Evolutionary conservation across 495 filamentous ascomycete species (phyloP).

Genomic region (Hypoxylon subgilvum): DNA sequence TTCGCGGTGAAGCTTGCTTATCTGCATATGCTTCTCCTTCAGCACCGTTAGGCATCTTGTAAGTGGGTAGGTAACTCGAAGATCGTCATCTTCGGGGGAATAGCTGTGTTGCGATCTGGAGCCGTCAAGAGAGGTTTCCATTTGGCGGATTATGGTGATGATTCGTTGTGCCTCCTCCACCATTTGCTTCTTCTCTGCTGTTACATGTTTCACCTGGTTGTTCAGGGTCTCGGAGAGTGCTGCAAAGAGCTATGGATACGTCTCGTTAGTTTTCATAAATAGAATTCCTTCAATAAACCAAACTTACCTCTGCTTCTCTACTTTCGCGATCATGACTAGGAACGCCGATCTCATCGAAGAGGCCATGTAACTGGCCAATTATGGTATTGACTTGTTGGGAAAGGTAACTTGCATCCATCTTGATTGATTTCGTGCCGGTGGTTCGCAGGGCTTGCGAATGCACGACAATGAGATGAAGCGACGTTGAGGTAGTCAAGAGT

Average conservation of each 20-base stretch:
- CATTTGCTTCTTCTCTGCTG: constrained; percentile 85
- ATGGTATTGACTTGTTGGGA: constrained; percentile 93
- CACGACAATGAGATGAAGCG: background rate
- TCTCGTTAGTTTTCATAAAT: constrained; percentile 37
- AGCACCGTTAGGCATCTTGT: constrained; percentile 74
- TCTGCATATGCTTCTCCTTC: constrained; percentile 81
- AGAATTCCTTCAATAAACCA: constrained; percentile 5
- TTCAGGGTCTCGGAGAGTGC: constrained; percentile 86
- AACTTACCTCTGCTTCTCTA: constrained; percentile 80
- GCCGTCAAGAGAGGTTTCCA: constrained; percentile 89
- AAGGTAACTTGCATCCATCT: constrained; percentile 90
- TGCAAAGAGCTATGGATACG: constrained; percentile 70
- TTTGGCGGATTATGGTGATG: constrained; percentile 83
- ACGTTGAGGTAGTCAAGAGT: constrained; percentile 6
- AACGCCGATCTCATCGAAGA: constrained; percentile 97
- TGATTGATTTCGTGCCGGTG: background rate
- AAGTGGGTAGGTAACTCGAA: constrained; percentile 81
- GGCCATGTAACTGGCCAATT: constrained; percentile 83
- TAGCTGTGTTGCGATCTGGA: constrained; percentile 63
- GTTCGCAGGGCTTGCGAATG: background rate
- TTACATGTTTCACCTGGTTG: constrained; percentile 79
- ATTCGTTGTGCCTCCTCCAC: constrained; percentile 84
- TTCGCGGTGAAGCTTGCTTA: constrained; percentile 82
- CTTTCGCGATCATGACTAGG: constrained; percentile 85
- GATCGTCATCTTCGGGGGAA: constrained; percentile 61